Conservation (phyloP, 2,329 filamentous ascomycete species). For the Penicillium freii region DNA sequence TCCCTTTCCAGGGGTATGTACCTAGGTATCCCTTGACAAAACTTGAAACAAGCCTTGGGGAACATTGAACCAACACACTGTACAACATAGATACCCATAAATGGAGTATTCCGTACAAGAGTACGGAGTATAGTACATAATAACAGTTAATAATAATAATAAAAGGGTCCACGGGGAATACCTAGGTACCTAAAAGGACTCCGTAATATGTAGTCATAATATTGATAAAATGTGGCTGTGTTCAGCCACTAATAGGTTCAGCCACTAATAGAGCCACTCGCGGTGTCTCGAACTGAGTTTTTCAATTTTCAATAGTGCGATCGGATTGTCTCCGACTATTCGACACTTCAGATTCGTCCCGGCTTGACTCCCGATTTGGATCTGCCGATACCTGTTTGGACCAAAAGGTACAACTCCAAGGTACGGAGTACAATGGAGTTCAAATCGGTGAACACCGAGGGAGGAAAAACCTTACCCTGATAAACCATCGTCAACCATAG, state of each 20-base stretch:
- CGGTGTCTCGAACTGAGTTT: neutral
- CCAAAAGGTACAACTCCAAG: neutral
- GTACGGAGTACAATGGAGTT: neutral
- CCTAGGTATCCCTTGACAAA: neutral
- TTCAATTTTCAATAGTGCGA: slow-evolving; percentile 16
- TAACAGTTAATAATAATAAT: too few relatives aligned
- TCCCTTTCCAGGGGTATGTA: neutral
- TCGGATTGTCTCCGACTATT: slow-evolving; percentile 4
- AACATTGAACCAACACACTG: too few relatives aligned
- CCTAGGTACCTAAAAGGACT: too few relatives aligned
- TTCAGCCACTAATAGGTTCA: neutral
- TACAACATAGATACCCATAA: too few relatives aligned
- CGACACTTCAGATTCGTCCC: neutral
- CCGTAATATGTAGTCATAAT: neutral
- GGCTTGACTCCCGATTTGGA: neutral
- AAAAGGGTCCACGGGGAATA: neutral
- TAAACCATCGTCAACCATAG: neutral
- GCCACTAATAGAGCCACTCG: neutral
- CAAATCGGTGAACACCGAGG: neutral
- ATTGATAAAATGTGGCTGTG: neutral
- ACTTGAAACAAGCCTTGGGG: neutral
- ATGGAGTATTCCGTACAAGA: too few relatives aligned
- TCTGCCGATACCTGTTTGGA: neutral
- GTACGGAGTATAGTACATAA: too few relatives aligned
- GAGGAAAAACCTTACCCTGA: neutral